Evolutionary conservation across 148 eudicot species (phyloP).

Genomic region (Polygonum aviculare): DNA sequence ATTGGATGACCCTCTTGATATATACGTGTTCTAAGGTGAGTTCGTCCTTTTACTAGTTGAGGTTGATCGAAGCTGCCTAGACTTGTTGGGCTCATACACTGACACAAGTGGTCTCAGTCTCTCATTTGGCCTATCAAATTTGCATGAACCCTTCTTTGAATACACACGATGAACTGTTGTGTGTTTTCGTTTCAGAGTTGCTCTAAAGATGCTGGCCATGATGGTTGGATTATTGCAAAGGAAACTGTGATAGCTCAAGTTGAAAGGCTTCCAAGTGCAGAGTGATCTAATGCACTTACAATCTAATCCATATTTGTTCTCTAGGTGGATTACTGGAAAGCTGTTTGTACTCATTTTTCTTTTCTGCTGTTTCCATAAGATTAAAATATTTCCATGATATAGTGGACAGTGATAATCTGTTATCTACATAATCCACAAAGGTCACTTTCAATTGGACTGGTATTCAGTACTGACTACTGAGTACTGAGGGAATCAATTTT

Average conservation of each 20-base stretch:
- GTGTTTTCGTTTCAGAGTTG: slow-evolving; percentile 39
- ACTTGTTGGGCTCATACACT: not conserved
- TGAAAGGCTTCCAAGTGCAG: slow-evolving; percentile 23
- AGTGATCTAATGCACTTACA: not conserved
- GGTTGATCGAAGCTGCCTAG: not conserved
- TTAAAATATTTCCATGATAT: not conserved
- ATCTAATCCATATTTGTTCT: not conserved
- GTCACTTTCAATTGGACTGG: too few relatives aligned
- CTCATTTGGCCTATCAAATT: too few relatives aligned
- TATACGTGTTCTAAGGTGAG: slow-evolving; percentile 79
- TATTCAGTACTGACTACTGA: too few relatives aligned
- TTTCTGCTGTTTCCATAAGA: not conserved
- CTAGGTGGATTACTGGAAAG: not conserved
- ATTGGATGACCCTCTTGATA: slow-evolving; percentile 78
- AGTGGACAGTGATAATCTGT: not conserved
- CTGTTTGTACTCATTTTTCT: not conserved
- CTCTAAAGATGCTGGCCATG: slow-evolving; percentile 16
- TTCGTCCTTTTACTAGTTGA: not conserved
- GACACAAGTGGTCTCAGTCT: too few relatives aligned
- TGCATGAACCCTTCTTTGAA: too few relatives aligned
- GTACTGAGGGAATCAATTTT: too few relatives aligned
- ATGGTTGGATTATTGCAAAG: slow-evolving; percentile 62
- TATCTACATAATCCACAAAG: too few relatives aligned
- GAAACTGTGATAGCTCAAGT: slow-evolving; percentile 48
- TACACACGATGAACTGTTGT: too few relatives aligned